Percentiles rank a stretch among this genome's conserved stretches.
phyloP scores from a whole-genome alignment of 176 grass and related monocot genomes.

The Musa itinerans region DNA sequence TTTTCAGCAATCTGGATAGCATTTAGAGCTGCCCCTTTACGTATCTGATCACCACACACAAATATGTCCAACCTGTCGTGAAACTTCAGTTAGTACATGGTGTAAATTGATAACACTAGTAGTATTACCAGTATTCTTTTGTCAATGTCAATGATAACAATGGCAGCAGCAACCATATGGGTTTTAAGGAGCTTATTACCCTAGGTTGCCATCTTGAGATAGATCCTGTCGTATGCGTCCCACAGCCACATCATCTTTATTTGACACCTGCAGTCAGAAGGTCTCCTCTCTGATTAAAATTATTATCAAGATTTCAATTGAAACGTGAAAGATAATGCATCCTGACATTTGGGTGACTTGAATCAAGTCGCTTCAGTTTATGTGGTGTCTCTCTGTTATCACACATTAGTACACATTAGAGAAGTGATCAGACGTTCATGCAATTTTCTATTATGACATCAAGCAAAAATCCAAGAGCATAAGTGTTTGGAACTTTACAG shows the following conservation, averaged over 20 bases:
- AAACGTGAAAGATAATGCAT: neutral
- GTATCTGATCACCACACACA: slow-evolving; percentile 95
- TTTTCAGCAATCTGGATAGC: slow-evolving; percentile 92
- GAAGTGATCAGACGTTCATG: too few species aligned
- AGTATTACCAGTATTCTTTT: too few species aligned
- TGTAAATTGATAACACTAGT: neutral
- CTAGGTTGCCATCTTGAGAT: slow-evolving; percentile 70
- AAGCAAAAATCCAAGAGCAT: too few species aligned
- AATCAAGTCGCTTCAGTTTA: too few species aligned
- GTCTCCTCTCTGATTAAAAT: neutral
- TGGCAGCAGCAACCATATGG: neutral
- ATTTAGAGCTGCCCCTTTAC: slow-evolving; percentile 96
- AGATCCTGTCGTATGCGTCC: slow-evolving; percentile 89
- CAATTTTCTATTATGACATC: too few species aligned
- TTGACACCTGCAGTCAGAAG: slow-evolving; percentile 52
- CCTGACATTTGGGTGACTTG: neutral
- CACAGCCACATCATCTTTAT: slow-evolving; percentile 87
- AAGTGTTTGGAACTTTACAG: too few species aligned
- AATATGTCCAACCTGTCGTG: slow-evolving; percentile 80
- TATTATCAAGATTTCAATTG: neutral
- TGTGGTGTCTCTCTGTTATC: too few species aligned
- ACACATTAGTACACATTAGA: too few species aligned
- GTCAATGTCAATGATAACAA: neutral
- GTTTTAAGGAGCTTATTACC: slow-evolving; percentile 30
- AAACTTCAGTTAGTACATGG: slow-evolving; percentile 1